A percentile compares a stretch with the other conserved stretches of the same genome.
These are phyloP conservation scores for Aspergillus jensenii DNA, from an alignment of 2,329 filamentous ascomycete species.

Conservation along the genomic window DNA sequence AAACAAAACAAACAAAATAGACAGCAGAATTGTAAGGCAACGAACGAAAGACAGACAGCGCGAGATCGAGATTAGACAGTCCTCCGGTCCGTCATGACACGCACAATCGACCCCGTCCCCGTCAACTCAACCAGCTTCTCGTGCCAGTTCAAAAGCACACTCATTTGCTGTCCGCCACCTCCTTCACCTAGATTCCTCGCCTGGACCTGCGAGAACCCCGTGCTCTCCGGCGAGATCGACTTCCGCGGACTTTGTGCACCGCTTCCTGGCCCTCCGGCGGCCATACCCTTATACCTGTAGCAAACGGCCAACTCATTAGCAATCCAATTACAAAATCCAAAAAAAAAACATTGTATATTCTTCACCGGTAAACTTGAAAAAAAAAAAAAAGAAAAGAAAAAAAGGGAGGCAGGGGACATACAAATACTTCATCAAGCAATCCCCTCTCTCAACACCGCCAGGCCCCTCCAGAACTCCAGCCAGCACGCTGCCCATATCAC, in stretches of 20 bases:
- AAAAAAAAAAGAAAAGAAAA: neutral
- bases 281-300: slow-evolving; percentile 89
- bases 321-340: neutral
- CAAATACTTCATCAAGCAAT: slow-evolving; percentile 98
- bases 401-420: slow-evolving; percentile 50
- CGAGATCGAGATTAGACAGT: slow-evolving; percentile 60
- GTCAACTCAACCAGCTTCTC: slow-evolving; percentile 97
- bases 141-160: slow-evolving; percentile 95
- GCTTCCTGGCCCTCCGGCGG: slow-evolving; percentile 38
- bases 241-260: slow-evolving; percentile 51
- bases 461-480: slow-evolving; percentile 75
- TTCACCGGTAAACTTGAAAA: neutral
- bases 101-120: slow-evolving; percentile 85
- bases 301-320: slow-evolving; percentile 5
- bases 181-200: slow-evolving; percentile 58
- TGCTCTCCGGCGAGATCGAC: slow-evolving; percentile 69
- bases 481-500: slow-evolving; percentile 89
- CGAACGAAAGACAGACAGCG: neutral
- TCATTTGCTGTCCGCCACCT: slow-evolving; percentile 86
- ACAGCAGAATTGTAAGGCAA: neutral
- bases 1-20: slow-evolving; percentile 13
- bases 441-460: slow-evolving; percentile 79
- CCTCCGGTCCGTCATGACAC: slow-evolving; percentile 94
- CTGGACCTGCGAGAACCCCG: slow-evolving; percentile 83
- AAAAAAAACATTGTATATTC: too few species aligned